Evolutionary conservation across 1,284 basidiomycete genomes (phyloP).

Genomic region (Agaricales sp.): DNA sequence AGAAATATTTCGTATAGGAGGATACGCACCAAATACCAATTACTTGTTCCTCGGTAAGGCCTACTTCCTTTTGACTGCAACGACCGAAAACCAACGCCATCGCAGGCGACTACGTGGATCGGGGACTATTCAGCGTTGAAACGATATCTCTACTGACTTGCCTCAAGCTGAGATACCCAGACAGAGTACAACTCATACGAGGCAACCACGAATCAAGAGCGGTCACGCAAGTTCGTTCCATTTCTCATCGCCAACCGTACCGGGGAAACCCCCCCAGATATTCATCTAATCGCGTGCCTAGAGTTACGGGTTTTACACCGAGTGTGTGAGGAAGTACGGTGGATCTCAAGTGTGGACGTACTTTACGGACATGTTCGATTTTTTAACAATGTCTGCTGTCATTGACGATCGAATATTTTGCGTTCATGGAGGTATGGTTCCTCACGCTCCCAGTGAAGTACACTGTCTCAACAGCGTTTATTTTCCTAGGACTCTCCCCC

Average conservation of each 20-base stretch:
- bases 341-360: constrained; percentile 97
- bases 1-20: constrained; percentile 98
- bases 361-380: constrained; percentile 99
- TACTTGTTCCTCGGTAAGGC: constrained; percentile 89
- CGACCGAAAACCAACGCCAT: constrained; percentile 7
- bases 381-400: constrained; percentile 92
- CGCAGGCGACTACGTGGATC: constrained; percentile 94
- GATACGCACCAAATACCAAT: constrained; percentile 93
- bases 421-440: constrained; percentile 86
- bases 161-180: constrained; percentile 94
- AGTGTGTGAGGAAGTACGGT: constrained; percentile 97
- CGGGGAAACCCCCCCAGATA: constrained; percentile 6
- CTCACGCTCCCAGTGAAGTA: too few species aligned
- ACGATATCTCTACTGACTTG: constrained; percentile 97
- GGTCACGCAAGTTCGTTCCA: constrained; percentile 78
- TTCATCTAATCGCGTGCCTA: constrained; percentile 27
- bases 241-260: constrained; percentile 2
- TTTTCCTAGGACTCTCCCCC: constrained; percentile 73
- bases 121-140: constrained; percentile 96
- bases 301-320: constrained; percentile 99
- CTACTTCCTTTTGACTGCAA: constrained; percentile 5
- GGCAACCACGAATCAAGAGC: constrained; percentile 98
- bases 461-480: too few species aligned
- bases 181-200: constrained; percentile 92
- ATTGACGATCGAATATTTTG: constrained; percentile 99